These are phyloP conservation scores for Recurvomyces mirabilis DNA, from an alignment of 495 filamentous ascomycete genomes.

Conservation along the genomic window DNA sequence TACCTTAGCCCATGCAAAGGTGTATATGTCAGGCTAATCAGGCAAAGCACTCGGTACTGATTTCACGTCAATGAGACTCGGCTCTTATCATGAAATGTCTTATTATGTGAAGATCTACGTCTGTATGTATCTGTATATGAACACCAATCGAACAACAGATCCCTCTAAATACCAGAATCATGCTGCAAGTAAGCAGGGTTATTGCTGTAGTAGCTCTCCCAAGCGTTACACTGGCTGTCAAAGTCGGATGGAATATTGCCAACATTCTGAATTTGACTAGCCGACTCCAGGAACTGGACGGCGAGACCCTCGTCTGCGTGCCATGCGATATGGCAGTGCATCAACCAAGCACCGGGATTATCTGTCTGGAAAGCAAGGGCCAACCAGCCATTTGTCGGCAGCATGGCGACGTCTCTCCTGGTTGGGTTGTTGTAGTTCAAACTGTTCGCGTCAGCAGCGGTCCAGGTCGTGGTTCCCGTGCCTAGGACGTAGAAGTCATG, in stretches of 20 bases:
- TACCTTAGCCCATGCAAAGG: no score
- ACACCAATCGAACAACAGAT: not conserved
- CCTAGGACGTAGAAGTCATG: slow-evolving; percentile 31
- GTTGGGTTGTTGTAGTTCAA: slow-evolving; percentile 27
- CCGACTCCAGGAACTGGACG: slow-evolving; percentile 19
- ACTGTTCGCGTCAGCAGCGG: slow-evolving; percentile 3
- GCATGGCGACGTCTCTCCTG: slow-evolving; percentile 25
- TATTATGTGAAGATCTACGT: no score
- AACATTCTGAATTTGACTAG: not conserved
- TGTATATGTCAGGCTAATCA: no score
- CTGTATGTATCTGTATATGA: no score
- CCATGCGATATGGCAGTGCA: slow-evolving; percentile 20
- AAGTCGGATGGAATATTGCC: slow-evolving; percentile 5
- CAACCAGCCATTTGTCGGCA: slow-evolving; percentile 24
- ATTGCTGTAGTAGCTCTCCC: slow-evolving; percentile 15
- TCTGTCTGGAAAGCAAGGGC: slow-evolving; percentile 23
- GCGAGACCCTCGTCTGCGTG: slow-evolving; percentile 16
- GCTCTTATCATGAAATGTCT: no score
- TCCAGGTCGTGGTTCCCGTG: slow-evolving; percentile 18
- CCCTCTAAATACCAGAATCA: slow-evolving; percentile 10
- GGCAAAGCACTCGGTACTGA: no score
- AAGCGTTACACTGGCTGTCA: slow-evolving; percentile 11
- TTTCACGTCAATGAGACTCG: no score
- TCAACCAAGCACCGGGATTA: slow-evolving; percentile 26
- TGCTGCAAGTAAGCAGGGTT: slow-evolving; percentile 11